Evolutionary conservation across 257 asterid genomes (phyloP), one percentile per base, ranked within the genome.

Genomic region (Solanum bulbocastanum): DNA sequence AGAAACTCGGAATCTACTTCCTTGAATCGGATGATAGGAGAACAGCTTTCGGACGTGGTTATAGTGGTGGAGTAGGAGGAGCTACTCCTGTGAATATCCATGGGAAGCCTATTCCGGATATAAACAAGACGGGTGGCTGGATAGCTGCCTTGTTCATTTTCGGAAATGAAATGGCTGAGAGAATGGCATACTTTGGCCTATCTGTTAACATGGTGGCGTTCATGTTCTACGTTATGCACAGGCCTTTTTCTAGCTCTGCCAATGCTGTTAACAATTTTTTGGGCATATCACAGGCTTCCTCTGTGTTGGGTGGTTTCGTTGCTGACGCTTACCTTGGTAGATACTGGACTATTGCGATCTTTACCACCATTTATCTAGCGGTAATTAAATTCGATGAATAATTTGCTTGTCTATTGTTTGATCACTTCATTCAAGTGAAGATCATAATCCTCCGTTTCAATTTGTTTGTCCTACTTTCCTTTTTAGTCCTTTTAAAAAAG

Each of bases 111-210:
- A 91, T 97, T 46, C 88, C 96, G 3, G 90, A 86, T 86, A 90
- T 97, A 87, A 91, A 96, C 87, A 94, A 90, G 87, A 97, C 99
- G 5, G 98, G 99, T 40, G 99, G 98, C 68, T 97, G 99, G 99
- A 68, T 94, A 69, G 99, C 99, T 85, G 97, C 99, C n/a, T 95
- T 97, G 93, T 97, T 97, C 95, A 97, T 97, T 25, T 97, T 97
- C 49, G 98, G 99, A 87, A 96, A 96, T 87, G 99, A 96, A 91
- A 96, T 96, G 98, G 98, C 99, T 10, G 99, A 96, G 92, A 94
- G 99, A 89, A 96, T 96, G 98, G 98, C 99, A 66, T 96, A 96
- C 88, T 96, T 94, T 87, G 99, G 99, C 33, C 94, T 96, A 22
- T 96, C 99, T 4, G 99, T 96, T 35, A 96, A 96, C 93, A 96